Conservation (phyloP, 225 moss, liverwort and hornwort genomes). For the Pseudisothecium myosuroides region DNA sequence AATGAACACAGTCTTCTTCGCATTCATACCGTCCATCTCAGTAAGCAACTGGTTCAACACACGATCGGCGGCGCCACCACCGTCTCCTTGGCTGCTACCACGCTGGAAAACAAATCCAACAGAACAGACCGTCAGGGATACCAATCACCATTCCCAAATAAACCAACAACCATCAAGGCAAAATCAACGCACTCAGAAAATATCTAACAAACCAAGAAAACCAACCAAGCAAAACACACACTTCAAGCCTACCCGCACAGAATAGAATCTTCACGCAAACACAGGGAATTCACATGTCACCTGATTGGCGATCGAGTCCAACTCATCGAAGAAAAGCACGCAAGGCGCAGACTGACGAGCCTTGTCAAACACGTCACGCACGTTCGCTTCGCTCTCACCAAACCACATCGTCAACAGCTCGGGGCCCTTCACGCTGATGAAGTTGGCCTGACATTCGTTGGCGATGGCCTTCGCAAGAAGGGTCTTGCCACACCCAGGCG, state of each 20-base stretch:
- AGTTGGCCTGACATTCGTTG: constrained; percentile 88
- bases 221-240: background rate
- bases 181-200: too few species aligned
- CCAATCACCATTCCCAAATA: background rate
- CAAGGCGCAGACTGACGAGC: constrained; percentile 96
- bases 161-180: background rate
- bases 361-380: constrained; percentile 89
- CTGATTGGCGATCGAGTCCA: constrained; percentile 95
- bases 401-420: constrained; percentile 99
- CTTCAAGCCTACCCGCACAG: background rate
- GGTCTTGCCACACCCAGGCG: constrained; percentile 93
- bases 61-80: constrained; percentile 90
- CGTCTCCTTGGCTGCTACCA: constrained; percentile 86
- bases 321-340: constrained; percentile 91
- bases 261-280: background rate
- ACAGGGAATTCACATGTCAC: background rate
- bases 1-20: constrained; percentile 93
- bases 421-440: constrained; percentile 94
- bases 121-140: background rate
- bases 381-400: constrained; percentile 95
- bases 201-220: background rate
- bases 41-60: constrained; percentile 89
- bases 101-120: constrained; percentile 48
- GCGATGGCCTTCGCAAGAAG: constrained; percentile 93
- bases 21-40: constrained; percentile 98